phyloP scores from a whole-genome alignment of 345 rosid species.

The Eucalyptus regnans region DNA sequence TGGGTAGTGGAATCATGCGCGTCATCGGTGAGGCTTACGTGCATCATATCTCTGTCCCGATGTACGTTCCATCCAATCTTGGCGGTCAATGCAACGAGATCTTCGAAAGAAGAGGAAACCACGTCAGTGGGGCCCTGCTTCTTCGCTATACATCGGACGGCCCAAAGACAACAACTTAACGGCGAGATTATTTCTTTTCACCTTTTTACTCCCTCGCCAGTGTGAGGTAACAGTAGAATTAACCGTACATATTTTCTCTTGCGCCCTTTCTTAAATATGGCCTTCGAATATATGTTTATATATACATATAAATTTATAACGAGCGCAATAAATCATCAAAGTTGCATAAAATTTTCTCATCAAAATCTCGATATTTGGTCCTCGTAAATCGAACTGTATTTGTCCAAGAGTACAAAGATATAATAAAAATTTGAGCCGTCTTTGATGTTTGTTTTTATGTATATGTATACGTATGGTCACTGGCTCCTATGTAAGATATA shows the following conservation, averaged over 20 bases:
- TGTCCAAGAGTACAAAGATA: fast-evolving
- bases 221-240: not conserved
- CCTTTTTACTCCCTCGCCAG: not conserved
- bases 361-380: not conserved
- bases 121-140: not conserved
- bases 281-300: not conserved
- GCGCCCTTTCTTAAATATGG: not conserved
- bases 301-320: not conserved
- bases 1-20: not conserved
- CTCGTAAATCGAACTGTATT: not conserved
- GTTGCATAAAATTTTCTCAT: not conserved
- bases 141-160: not conserved
- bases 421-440: not conserved
- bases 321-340: not conserved
- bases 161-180: not conserved
- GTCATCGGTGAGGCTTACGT: not conserved
- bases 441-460: not conserved
- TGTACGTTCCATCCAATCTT: not conserved
- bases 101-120: not conserved
- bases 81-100: not conserved
- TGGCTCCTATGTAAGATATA: not conserved
- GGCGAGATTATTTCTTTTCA: not conserved
- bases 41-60: not conserved
- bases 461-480: not conserved
- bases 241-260: not conserved